Conservation (phyloP, 2,329 filamentous ascomycete genomes). For the Escovopsis weberi region DNA sequence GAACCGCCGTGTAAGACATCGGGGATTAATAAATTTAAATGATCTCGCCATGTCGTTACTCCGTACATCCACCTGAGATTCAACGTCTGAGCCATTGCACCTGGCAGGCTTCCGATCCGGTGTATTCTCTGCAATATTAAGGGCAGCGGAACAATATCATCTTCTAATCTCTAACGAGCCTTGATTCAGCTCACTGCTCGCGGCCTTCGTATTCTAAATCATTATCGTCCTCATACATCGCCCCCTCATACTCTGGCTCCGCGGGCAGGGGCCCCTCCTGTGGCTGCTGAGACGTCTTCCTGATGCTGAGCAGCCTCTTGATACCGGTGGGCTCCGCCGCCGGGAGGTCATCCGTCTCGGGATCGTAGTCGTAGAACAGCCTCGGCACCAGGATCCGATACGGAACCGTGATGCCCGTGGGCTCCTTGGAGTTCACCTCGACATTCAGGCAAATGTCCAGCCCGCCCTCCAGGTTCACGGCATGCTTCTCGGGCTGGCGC, state of each 20-base stretch:
- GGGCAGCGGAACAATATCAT: too few relatives aligned
- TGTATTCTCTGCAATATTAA: too few relatives aligned
- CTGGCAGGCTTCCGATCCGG: too few relatives aligned
- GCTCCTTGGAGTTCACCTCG: conserved; percentile 74
- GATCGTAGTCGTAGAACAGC: conserved; percentile 45
- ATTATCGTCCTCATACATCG: conserved; percentile 12
- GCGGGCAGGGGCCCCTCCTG: conserved; percentile 4
- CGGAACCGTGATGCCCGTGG: conserved; percentile 72
- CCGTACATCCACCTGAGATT: too few relatives aligned
- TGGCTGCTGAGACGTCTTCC: conserved; percentile 19
- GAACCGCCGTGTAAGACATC: too few relatives aligned
- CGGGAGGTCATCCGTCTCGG: conserved; percentile 22
- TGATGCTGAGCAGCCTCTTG: conserved; percentile 31
- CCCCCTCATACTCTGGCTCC: conserved; percentile 12
- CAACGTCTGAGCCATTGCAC: too few relatives aligned
- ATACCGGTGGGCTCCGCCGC: conserved; percentile 21
- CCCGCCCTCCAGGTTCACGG: conserved; percentile 67
- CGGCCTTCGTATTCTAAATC: conserved; percentile 7
- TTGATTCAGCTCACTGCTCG: neutral
- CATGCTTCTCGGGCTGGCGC: conserved; percentile 36
- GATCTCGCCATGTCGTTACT: too few relatives aligned
- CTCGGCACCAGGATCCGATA: conserved; percentile 79
- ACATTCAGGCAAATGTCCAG: conserved; percentile 81
- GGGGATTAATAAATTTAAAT: too few relatives aligned
- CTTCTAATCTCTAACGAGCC: neutral